A percentile compares a stretch with the other conserved stretches of the same genome.
These are phyloP conservation scores for Nannizzia gypsea DNA, from an alignment of 2,329 filamentous ascomycete genomes.

Conservation along the genomic window DNA sequence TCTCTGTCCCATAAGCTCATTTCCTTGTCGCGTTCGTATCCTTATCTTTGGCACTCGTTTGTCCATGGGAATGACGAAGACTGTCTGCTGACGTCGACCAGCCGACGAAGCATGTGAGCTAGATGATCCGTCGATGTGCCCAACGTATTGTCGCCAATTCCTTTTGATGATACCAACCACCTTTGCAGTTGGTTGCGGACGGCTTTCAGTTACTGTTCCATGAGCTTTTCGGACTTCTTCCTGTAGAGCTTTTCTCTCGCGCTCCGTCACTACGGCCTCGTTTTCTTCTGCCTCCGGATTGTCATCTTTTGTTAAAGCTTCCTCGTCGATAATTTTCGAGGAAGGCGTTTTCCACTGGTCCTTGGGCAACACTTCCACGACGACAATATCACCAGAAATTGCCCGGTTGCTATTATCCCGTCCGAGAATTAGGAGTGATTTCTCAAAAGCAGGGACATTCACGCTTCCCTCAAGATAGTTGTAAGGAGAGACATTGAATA, in stretches of 20 bases:
- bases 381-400: slow-evolving; percentile 82
- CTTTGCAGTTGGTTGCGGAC: slow-evolving; percentile 77
- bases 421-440: slow-evolving; percentile 74
- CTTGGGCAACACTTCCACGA: slow-evolving; percentile 82
- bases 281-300: slow-evolving; percentile 72
- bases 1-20: slow-evolving; percentile 79
- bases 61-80: slow-evolving; percentile 96
- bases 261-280: slow-evolving; percentile 71
- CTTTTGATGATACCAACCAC: slow-evolving; percentile 88
- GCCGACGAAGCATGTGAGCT: slow-evolving; percentile 61
- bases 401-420: slow-evolving; percentile 93
- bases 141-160: slow-evolving; percentile 97
- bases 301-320: slow-evolving; percentile 80
- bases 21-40: slow-evolving; percentile 79
- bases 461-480: slow-evolving; percentile 95
- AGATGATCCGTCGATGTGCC: slow-evolving; percentile 81
- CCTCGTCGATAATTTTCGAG: slow-evolving; percentile 90
- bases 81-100: slow-evolving; percentile 75
- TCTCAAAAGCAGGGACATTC: slow-evolving; percentile 79
- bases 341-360: slow-evolving; percentile 97
- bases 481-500: slow-evolving; percentile 93
- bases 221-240: slow-evolving; percentile 85
- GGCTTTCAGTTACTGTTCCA: slow-evolving; percentile 60
- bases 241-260: slow-evolving; percentile 73
- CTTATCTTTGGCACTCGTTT: slow-evolving; percentile 95